These are phyloP conservation scores for Narthecium ossifragum DNA, from an alignment of 106 monocot species.

Conservation along the genomic window DNA sequence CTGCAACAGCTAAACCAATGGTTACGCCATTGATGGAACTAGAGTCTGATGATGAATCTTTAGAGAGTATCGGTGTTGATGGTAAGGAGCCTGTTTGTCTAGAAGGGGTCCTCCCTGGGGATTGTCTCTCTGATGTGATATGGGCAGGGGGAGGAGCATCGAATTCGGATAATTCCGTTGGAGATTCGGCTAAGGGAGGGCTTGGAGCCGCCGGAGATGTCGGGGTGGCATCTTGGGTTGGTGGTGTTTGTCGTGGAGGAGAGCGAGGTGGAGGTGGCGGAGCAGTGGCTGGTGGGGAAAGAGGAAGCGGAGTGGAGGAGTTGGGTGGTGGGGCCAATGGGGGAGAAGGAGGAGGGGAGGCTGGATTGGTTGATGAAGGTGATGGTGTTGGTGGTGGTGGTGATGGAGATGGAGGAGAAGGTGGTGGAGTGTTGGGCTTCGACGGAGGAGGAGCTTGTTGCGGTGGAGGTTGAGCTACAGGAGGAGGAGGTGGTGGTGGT, in stretches of 20 bases:
- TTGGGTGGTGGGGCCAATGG: background rate
- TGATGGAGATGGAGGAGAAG: constrained; percentile 3
- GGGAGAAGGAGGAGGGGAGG: constrained; percentile 1
- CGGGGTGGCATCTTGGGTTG: no score
- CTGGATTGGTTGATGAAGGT: background rate
- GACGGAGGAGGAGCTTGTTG: constrained; percentile 9
- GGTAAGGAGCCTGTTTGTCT: no score
- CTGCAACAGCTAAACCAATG: constrained; percentile 28
- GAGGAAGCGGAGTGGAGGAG: background rate
- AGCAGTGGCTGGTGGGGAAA: background rate
- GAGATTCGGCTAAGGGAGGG: no score
- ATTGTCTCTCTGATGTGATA: no score
- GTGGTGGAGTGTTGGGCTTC: constrained; percentile 5
- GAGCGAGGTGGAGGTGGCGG: constrained; percentile 6
- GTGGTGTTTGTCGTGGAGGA: background rate
- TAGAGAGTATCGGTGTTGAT: constrained; percentile 2
- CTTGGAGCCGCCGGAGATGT: no score
- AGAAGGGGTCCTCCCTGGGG: no score
- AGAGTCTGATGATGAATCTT: constrained; percentile 5
- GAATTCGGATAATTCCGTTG: no score
- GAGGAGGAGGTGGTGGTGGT: constrained; percentile 1
- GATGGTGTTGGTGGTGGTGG: constrained; percentile 6
- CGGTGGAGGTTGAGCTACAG: background rate
- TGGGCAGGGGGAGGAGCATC: no score
- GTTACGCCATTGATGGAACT: constrained; percentile 6